Evolutionary conservation across 345 rosid genomes (phyloP).

Genomic region (Hibiscus trionum): DNA sequence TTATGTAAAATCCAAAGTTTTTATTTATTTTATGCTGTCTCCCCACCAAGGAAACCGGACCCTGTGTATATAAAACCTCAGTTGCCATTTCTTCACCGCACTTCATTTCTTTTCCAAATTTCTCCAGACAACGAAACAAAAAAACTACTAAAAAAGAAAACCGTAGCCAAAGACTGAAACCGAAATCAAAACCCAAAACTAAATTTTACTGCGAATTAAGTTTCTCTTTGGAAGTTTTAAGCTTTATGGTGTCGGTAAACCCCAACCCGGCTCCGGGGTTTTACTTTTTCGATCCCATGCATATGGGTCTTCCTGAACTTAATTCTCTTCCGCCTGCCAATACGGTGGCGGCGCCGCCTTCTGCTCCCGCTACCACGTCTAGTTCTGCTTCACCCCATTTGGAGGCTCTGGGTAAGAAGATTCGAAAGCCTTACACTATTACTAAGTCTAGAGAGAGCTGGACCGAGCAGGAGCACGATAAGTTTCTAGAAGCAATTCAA

Average conservation of each 20-base stretch:
- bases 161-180: too few species aligned
- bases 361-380: slow-evolving; percentile 4
- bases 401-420: slow-evolving; percentile 60
- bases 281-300: slow-evolving; percentile 52
- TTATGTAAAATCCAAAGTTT: too few species aligned
- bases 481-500: slow-evolving; percentile 87
- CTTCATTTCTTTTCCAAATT: too few species aligned
- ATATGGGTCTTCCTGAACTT: slow-evolving; percentile 37
- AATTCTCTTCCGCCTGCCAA: slow-evolving; percentile 26
- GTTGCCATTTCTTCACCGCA: too few species aligned
- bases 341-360: slow-evolving; percentile 3
- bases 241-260: slow-evolving; percentile 61
- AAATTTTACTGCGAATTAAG: too few species aligned
- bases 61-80: too few species aligned
- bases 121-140: too few species aligned
- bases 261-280: slow-evolving; percentile 49
- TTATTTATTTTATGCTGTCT: too few species aligned
- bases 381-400: slow-evolving; percentile 17
- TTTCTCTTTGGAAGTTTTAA: not conserved
- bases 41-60: too few species aligned
- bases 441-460: slow-evolving; percentile 95
- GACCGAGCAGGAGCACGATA: slow-evolving; percentile 93
- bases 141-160: too few species aligned
- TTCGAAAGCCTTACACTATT: slow-evolving; percentile 85
- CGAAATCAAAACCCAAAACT: too few species aligned